Conservation (phyloP, 495 filamentous ascomycete species). For the Talaromyces borbonicus region DNA sequence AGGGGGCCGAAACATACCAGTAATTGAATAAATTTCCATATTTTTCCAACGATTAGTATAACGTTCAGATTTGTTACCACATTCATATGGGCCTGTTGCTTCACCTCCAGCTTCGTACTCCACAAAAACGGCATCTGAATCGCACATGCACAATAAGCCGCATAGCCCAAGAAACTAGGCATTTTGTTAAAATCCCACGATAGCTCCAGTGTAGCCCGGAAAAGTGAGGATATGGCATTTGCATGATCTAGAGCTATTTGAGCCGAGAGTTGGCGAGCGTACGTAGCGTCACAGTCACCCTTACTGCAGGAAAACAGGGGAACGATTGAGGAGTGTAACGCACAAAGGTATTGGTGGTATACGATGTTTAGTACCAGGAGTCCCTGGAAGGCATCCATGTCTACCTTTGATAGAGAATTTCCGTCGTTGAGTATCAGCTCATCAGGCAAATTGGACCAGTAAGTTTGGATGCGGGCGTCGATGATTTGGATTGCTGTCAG, state of each 20-base stretch:
- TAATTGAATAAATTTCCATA: neutral
- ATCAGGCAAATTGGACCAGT: too few species aligned
- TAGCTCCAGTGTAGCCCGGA: neutral
- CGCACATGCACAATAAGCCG: neutral
- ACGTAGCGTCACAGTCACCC: neutral
- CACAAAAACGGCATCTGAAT: constrained; percentile 1
- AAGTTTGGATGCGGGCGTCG: too few species aligned
- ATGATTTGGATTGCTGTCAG: too few species aligned
- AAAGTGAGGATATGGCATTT: neutral
- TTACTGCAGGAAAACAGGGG: neutral
- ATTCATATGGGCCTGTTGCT: neutral
- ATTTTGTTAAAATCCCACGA: neutral
- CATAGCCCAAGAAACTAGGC: neutral
- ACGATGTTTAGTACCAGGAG: neutral
- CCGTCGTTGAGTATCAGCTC: too few species aligned
- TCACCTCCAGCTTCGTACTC: neutral
- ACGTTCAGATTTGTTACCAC: neutral
- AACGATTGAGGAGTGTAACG: neutral
- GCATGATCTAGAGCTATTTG: neutral
- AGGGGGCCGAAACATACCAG: too few species aligned
- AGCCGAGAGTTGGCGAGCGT: neutral
- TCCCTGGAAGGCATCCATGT: neutral
- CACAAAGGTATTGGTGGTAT: constrained; percentile 1
- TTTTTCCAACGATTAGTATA: neutral
- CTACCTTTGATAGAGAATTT: neutral